Evolutionary conservation across 2,329 filamentous ascomycete genomes (phyloP), one percentile per base, ranked within the genome.

Genomic region (Aspergillus bombycis): DNA sequence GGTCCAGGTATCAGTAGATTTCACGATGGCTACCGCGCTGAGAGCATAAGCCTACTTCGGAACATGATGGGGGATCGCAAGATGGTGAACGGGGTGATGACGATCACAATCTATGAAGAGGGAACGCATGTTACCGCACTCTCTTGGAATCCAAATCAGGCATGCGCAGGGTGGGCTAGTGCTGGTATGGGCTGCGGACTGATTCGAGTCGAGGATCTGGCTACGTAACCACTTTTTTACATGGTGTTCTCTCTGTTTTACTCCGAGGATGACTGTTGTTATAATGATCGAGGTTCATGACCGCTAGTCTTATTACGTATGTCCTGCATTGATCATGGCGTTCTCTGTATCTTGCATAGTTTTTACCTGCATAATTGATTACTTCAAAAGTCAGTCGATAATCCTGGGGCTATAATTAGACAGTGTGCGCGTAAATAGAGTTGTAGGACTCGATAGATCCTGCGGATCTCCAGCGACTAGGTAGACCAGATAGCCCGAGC

Each of bases 91-190:
- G 73, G 75, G 1, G 65, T 70, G n/a, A 71, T 73, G 62, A 70
- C 77, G 50, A 75, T 79, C 30, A 78, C 79, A 3, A 81, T 90
- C 12, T 85, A 88, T 69, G 89, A 91, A 61, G 85, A 89, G 55
- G 79, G 84, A 65, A 89, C 87, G 11, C 84, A 88, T 54, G 79
- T 91, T 66, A 88, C 88, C 6, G 80, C 83, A 1, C 78, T 90
- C 28, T 83, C 84, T 46, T 92, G 89, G 89, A 91, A 91, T 71
- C 88, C 89, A 1, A 91, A 91, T 69, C 74, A 82, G 41, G 79
- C 82, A n/a, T 89, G 83, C 69, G 87, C 88, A 14, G 89, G 84
- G 68, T 91, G 89, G 89, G 88, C 87, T 3, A 88, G 88, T 11
- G 85, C 85, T 4, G 88, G 86, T 0, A 84, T 90, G 83, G 89